A percentile compares a stretch with the other conserved stretches of the same genome.
These are phyloP conservation scores for Mycocentrospora acerina DNA, from an alignment of 2,329 filamentous ascomycete genomes.

Conservation along the genomic window DNA sequence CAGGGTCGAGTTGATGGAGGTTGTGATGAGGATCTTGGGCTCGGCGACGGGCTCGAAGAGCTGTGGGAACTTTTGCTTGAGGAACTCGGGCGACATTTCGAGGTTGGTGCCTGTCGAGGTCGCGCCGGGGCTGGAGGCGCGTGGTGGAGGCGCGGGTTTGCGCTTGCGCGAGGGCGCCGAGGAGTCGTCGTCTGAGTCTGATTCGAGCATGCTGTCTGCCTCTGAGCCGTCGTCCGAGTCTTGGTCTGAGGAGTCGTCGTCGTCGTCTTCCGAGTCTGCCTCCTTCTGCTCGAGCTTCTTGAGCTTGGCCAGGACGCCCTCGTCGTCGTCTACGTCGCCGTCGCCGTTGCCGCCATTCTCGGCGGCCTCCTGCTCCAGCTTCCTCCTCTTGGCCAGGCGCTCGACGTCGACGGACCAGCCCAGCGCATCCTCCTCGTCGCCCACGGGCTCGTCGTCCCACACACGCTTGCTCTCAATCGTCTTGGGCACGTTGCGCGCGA, in stretches of 20 bases:
- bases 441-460: slow-evolving; percentile 71
- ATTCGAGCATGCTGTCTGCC: slow-evolving; percentile 72
- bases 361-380: slow-evolving; percentile 43
- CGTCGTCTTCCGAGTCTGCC: slow-evolving; percentile 12
- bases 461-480: slow-evolving; percentile 57
- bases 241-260: slow-evolving; percentile 18
- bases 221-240: slow-evolving; percentile 23
- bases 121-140: slow-evolving; percentile 55
- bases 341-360: slow-evolving; percentile 9
- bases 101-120: slow-evolving; percentile 61
- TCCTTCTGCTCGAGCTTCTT: slow-evolving; percentile 30
- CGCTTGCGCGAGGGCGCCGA: slow-evolving; percentile 40
- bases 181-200: slow-evolving; percentile 50
- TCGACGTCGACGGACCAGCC: slow-evolving; percentile 50
- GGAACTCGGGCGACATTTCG: slow-evolving; percentile 60
- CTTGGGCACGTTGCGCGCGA: slow-evolving; percentile 73
- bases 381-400: slow-evolving; percentile 47
- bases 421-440: slow-evolving; percentile 46
- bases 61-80: slow-evolving; percentile 61
- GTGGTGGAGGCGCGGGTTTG: slow-evolving; percentile 45
- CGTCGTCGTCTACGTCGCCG: slow-evolving; percentile 10
- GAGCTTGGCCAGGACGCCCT: slow-evolving; percentile 35
- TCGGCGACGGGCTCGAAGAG: slow-evolving; percentile 58
- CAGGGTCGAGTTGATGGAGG: slow-evolving; percentile 82
- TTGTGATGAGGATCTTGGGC: slow-evolving; percentile 91